Percentiles rank a stretch among this genome's conserved stretches.
Conservation (phyloP, 169 alveolate genomes). For the Eimeria falciformis region DNA sequence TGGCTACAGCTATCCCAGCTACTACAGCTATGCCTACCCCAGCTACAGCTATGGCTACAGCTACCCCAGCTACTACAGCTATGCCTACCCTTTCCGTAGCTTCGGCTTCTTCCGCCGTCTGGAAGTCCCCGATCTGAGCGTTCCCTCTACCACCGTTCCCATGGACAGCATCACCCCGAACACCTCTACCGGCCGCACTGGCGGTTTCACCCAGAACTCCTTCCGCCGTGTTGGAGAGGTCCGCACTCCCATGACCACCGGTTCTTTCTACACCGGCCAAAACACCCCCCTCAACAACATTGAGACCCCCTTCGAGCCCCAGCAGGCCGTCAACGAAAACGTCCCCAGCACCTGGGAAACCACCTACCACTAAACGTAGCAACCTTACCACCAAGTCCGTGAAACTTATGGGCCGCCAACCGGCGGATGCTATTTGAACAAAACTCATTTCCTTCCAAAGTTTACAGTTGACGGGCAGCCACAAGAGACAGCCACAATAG, state of each 20-base stretch:
- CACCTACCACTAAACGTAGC: neutral
- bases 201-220: no score
- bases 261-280: no score
- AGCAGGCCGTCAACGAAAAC: neutral
- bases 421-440: no score
- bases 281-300: neutral
- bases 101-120: neutral
- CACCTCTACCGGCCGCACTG: neutral
- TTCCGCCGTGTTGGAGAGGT: neutral
- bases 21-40: neutral
- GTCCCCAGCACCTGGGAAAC: neutral
- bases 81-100: constrained; percentile 24
- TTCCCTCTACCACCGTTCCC: neutral
- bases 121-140: neutral
- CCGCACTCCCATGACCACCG: neutral
- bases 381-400: no score
- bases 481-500: no score
- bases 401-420: no score
- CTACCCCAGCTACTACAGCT: neutral
- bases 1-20: neutral
- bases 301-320: neutral
- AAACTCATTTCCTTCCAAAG: no score
- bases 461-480: no score
- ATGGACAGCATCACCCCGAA: neutral
- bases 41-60: neutral